phyloP scores from a whole-genome alignment of 2,329 filamentous ascomycete species.

The Pseudogymnoascus destructans region DNA sequence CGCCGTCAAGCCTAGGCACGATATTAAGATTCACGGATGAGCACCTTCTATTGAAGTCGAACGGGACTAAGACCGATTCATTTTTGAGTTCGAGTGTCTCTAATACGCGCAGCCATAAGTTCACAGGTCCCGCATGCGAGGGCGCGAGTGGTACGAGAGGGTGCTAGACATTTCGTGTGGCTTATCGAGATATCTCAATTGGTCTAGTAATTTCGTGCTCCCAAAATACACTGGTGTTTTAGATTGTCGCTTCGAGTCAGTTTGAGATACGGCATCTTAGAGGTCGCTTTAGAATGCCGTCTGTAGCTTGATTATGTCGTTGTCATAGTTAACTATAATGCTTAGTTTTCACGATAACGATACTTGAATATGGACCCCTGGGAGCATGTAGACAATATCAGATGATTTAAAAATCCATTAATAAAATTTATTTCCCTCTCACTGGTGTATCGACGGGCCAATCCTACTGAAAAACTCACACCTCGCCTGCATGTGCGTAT shows the following conservation, averaged over 20 bases:
- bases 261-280: neutral
- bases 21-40: neutral
- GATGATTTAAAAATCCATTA: neutral
- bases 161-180: neutral
- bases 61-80: neutral
- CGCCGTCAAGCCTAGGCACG: neutral
- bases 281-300: neutral
- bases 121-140: neutral
- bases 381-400: neutral
- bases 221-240: neutral
- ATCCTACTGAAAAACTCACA: conserved; percentile 39
- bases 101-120: neutral
- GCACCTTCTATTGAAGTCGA: neutral
- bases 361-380: neutral
- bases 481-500: conserved; percentile 28
- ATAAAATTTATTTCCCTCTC: neutral
- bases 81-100: neutral
- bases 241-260: neutral
- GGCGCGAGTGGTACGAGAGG: neutral
- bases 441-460: conserved; percentile 36
- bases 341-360: neutral
- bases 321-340: neutral
- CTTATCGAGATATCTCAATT: neutral
- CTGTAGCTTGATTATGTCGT: neutral
- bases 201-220: neutral